Percentiles rank a stretch among this genome's conserved stretches.
These are phyloP conservation scores for Saccharomycopsis babjevae DNA, from an alignment of 805 yeast species.

Conservation along the genomic window DNA sequence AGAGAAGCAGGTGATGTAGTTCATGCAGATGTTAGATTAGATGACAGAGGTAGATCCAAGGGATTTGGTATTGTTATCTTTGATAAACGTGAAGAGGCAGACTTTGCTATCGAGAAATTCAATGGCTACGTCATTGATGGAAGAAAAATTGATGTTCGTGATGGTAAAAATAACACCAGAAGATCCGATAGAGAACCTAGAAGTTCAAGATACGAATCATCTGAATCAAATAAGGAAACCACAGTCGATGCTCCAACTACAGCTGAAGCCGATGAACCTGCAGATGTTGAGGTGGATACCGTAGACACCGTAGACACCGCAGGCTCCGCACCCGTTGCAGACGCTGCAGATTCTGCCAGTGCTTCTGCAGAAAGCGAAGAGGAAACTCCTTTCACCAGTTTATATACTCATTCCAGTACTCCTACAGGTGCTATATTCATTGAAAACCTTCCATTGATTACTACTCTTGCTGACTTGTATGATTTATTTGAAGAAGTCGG, in stretches of 20 bases:
- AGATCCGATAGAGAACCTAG: constrained; percentile 10
- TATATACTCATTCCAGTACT: constrained; percentile 52
- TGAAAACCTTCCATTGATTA: constrained; percentile 77
- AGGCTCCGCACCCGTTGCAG: background rate
- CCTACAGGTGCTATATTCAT: constrained; percentile 57
- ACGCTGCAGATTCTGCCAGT: background rate
- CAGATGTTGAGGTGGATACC: constrained; percentile 12
- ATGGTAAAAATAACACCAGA: constrained; percentile 39
- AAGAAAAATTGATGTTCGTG: constrained; percentile 68
- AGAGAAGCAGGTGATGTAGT: constrained; percentile 65
- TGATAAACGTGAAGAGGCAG: constrained; percentile 55
- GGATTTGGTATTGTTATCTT: constrained; percentile 82
- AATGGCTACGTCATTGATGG: constrained; percentile 69
- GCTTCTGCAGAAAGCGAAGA: constrained; percentile 17
- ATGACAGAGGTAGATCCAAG: constrained; percentile 62
- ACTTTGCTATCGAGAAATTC: constrained; percentile 56
- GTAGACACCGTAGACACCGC: no score
- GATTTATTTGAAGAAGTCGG: constrained; percentile 85
- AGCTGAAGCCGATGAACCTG: background rate
- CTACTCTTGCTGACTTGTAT: constrained; percentile 73
- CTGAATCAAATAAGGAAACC: constrained; percentile 9
- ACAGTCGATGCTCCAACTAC: background rate
- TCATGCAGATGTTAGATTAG: constrained; percentile 69
- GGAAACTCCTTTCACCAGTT: constrained; percentile 48
- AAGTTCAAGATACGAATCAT: background rate